A percentile compares a stretch with the other conserved stretches of the same genome.
These are phyloP conservation scores for Solanum chacoense DNA, from an alignment of 305 asterid genomes.

Conservation along the genomic window DNA sequence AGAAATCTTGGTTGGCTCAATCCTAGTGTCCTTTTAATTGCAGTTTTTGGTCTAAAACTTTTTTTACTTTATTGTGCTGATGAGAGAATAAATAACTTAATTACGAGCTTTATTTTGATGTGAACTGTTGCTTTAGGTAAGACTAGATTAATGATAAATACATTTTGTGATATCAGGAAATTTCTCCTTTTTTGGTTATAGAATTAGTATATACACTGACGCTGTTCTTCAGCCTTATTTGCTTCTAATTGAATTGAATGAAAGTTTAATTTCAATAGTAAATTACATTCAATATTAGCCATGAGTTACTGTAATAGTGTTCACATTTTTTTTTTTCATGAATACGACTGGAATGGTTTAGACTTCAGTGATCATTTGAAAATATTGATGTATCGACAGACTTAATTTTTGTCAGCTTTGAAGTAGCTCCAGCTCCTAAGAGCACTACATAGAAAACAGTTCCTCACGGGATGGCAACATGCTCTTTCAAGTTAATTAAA, in stretches of 20 bases:
- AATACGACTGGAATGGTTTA: neutral
- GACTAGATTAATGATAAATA: neutral
- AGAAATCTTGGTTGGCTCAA: neutral
- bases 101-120: neutral
- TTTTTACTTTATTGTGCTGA: neutral
- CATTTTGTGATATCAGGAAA: neutral
- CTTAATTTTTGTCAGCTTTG: neutral
- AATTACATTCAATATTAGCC: neutral
- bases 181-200: neutral
- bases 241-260: neutral
- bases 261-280: neutral
- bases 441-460: neutral
- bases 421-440: neutral
- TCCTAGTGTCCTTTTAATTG: neutral
- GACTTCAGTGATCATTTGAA: neutral
- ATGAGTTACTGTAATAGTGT: neutral
- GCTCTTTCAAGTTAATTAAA: neutral
- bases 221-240: neutral
- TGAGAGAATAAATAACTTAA: neutral
- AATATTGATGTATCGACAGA: neutral
- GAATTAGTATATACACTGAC: neutral
- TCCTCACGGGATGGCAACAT: neutral
- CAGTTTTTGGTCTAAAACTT: neutral
- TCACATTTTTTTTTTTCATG: neutral
- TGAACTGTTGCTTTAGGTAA: neutral